Percentiles rank a stretch among this genome's conserved stretches.
These are phyloP conservation scores for Lactarius vividus DNA, from an alignment of 768 basidiomycete genomes.

Conservation along the genomic window DNA sequence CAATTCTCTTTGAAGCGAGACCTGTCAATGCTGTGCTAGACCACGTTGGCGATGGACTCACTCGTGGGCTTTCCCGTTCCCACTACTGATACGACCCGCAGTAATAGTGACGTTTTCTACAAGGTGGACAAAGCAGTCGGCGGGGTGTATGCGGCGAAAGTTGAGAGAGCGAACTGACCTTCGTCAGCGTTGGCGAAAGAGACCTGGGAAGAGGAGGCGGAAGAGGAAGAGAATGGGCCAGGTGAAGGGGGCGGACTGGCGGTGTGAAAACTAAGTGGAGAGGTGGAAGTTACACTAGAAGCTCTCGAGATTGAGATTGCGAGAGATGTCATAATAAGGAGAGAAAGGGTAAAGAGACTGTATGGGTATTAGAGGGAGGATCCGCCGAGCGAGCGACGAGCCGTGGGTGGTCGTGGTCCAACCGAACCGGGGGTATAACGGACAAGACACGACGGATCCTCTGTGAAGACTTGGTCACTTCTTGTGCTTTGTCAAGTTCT, in stretches of 20 bases:
- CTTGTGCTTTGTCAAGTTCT: not conserved
- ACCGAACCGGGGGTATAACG: constrained; percentile 45
- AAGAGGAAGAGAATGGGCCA: constrained; percentile 31
- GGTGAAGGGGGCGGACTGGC: constrained; percentile 31
- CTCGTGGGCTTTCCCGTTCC: constrained; percentile 65
- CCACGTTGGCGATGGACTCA: constrained; percentile 39
- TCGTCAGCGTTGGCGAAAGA: constrained; percentile 61
- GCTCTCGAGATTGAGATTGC: constrained; percentile 18
- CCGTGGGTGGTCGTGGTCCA: constrained; percentile 41
- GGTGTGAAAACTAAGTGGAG: constrained; percentile 32
- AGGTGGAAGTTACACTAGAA: constrained; percentile 29
- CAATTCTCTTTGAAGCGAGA: constrained; percentile 57
- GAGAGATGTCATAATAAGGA: constrained; percentile 27
- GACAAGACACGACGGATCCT: constrained; percentile 53
- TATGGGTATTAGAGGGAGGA: constrained; percentile 38
- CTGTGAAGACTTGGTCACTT: constrained; percentile 10
- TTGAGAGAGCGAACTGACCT: constrained; percentile 41
- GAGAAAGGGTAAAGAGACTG: constrained; percentile 28
- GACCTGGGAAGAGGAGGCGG: constrained; percentile 52
- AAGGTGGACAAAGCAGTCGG: constrained; percentile 21
- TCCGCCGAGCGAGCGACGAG: constrained; percentile 51
- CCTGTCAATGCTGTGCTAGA: not conserved
- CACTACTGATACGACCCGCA: constrained; percentile 43
- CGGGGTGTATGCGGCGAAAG: constrained; percentile 1
- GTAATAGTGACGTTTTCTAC: constrained; percentile 76